Evolutionary conservation across 2,329 filamentous ascomycete genomes (phyloP), one percentile per base, ranked within the genome.

Genomic region (Acrocalymma vagum): DNA sequence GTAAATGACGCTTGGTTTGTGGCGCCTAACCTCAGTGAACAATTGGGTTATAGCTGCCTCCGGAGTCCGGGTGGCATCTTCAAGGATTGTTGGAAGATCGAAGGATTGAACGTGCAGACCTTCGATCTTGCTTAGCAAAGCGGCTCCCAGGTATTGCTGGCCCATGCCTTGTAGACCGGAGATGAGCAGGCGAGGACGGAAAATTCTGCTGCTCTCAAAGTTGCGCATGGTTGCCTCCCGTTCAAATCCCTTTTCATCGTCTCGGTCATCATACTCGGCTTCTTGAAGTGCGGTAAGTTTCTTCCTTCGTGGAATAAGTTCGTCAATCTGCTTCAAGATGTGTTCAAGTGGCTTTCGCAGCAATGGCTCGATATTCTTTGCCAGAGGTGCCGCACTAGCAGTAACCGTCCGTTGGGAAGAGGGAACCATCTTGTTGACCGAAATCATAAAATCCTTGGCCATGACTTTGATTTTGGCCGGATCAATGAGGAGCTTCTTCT

Each of bases 391-490:
- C 36, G 93, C 92, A 9, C 87, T 89, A 9, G 92, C 93, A 3
- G 90, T 87, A 1, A 90, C 86, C 30, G 93, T 93, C 48, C 94
- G 81, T 68, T 97, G 90, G 0, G 94, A 97, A 1, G 94, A 97
- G 6, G 94, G 94, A 9, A 96, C 83, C 72, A 99, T 90, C 71
- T 95, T 95, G 75, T 96, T 95, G 64, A 96, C 86, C 0, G 93
- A 95, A 10, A 96, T 81, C 88, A 96, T 96, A 60, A 99, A 99
- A 69, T 99, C 94, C 40, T 94, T 94, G 4, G 94, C 90, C 28
- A 89, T 86, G 24, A 99, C 85, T 42, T 84, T 84, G 62, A 99
- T 96, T 58, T 85, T 89, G 46, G 82, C 81, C 0, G 92, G 86
- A 56, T 96, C 86, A 42, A 99, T 94, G 28, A 95, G 74, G 21